A percentile compares a stretch with the other conserved stretches of the same genome.
Conservation (phyloP, 2,329 filamentous ascomycete species). For the Colletotrichum tofieldiae region DNA sequence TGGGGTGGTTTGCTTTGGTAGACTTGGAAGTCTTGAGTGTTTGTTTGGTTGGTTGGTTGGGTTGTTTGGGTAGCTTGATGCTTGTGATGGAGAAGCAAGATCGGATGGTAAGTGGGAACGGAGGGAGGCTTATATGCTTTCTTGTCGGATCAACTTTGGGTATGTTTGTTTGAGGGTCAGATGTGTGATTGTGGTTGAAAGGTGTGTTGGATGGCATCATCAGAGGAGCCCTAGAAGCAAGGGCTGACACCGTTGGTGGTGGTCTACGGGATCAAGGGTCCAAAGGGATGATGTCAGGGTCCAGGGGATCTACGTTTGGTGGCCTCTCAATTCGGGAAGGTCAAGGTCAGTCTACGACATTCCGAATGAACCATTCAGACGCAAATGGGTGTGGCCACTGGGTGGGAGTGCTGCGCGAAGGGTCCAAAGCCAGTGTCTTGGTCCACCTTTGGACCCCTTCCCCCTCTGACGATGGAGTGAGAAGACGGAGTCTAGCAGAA, state of each 20-base stretch:
- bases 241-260: conserved; percentile 5
- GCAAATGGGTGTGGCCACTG: neutral
- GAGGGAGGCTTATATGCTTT: conserved; percentile 40
- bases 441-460: conserved; percentile 15
- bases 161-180: conserved; percentile 4
- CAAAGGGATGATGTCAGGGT: conserved; percentile 39
- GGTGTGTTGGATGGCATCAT: conserved; percentile 39
- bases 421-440: conserved; percentile 37
- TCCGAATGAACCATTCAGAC: conserved; percentile 4
- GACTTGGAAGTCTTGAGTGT: conserved; percentile 28
- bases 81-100: conserved; percentile 14
- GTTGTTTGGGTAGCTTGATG: conserved; percentile 32
- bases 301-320: conserved; percentile 30
- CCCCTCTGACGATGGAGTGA: conserved; percentile 23
- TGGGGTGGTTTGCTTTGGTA: conserved; percentile 14
- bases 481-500: neutral
- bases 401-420: conserved; percentile 31
- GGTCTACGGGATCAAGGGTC: conserved; percentile 18
- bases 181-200: neutral
- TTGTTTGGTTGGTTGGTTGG: conserved; percentile 18
- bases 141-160: conserved; percentile 3
- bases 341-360: conserved; percentile 1
- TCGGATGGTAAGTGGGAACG: conserved; percentile 5
- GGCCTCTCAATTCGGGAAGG: neutral
- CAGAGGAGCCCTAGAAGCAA: conserved; percentile 8